phyloP scores from a whole-genome alignment of 495 filamentous ascomycete species.

The Immersiella caudata region DNA sequence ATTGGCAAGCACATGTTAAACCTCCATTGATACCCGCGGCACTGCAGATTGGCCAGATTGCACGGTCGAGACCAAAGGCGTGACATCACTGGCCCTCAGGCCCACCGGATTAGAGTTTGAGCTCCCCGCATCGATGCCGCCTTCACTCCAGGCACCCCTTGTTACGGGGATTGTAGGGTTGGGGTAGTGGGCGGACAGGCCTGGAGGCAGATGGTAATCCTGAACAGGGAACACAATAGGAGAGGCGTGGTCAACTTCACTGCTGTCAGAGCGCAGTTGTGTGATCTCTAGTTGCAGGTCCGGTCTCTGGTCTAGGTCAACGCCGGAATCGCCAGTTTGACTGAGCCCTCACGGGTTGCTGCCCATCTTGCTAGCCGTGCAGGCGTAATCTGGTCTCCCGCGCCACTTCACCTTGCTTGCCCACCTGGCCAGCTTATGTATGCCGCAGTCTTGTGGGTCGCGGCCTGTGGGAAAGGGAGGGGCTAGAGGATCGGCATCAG shows the following conservation, averaged over 20 bases:
- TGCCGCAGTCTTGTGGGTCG: background rate
- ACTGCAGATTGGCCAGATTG: background rate
- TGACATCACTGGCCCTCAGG: background rate
- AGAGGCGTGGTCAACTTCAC: too few relatives aligned
- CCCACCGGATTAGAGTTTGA: background rate
- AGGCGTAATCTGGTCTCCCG: background rate
- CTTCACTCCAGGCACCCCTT: background rate
- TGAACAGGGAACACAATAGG: too few relatives aligned
- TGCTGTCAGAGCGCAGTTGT: too few relatives aligned
- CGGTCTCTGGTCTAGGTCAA: background rate
- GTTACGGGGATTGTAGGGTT: too few relatives aligned
- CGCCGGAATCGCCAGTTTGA: background rate
- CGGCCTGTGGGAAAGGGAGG: background rate
- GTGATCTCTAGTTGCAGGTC: too few relatives aligned
- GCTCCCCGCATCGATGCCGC: background rate
- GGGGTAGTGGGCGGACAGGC: too few relatives aligned
- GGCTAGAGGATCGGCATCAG: background rate
- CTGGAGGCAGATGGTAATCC: too few relatives aligned
- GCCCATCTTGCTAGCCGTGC: background rate
- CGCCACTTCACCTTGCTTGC: background rate
- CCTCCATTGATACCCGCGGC: too few relatives aligned
- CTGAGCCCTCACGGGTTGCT: background rate
- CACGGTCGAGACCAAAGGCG: background rate
- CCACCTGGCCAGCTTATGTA: background rate
- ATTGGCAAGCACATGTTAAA: too few relatives aligned